Evolutionary conservation across 2,329 filamentous ascomycete species (phyloP), one percentile per base, ranked within the genome.

Genomic region (Gremmenia infestans): DNA sequence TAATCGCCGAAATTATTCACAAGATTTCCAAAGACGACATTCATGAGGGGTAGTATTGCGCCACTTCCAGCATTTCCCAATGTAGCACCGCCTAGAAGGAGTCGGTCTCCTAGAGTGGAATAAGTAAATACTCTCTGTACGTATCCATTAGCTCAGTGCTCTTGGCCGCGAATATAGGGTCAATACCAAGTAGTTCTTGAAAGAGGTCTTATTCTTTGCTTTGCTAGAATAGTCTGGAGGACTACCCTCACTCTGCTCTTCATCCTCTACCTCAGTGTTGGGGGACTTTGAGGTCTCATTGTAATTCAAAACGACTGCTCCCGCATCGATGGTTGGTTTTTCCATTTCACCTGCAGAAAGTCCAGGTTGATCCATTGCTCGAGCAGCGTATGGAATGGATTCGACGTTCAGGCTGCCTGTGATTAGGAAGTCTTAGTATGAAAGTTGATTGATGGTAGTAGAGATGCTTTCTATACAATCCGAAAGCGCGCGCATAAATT

Each of bases 31-130:
- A 83, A 83, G 14, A 83, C 72, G 12, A 83, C 74, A 54, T 83
- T 85, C 76, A 85, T 81, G 48, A 85, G 62, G 0, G 82, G 82
- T 48, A 85, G 67, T 1, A 81, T 83, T 36, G 60, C 52, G 25
- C 67, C 67, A 42, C 57, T 61, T 7, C 63, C 66, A 17, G 67
- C 64, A 5, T 67, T 46, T 22, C 55, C 63, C 6, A 65, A 12
- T 4, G 49, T 40, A 25, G 66, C 65, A 32, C 58, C 23, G 3
- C 2, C 55, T 15, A 69, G 37, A 5, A 68, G 23, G 12, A 66
- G 19, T 50, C 49, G 64, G 48, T 69, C 67, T 17, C 40, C 36
- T 7, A 50, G 25, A 3, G 61, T 65, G 19, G 65, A 62, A 46
- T 65, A 68, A 2, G 60, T 60, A 32, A 68, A 69, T 9, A 69